Evolutionary conservation across 768 basidiomycete species (phyloP).

Genomic region (Agaricus blazei): DNA sequence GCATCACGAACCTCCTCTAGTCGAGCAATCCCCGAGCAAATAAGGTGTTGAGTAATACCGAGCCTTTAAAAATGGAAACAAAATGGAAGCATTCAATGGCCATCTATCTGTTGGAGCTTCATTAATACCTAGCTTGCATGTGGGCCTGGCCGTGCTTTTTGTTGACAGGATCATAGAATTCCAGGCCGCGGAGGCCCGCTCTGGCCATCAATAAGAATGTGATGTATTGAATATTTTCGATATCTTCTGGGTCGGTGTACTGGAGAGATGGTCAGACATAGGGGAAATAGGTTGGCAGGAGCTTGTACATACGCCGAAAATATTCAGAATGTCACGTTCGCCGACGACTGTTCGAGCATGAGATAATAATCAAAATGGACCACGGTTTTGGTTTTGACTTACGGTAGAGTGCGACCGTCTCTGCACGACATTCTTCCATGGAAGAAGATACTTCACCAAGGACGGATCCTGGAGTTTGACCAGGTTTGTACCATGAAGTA

Average conservation of each 20-base stretch:
- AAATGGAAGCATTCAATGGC: too few species aligned
- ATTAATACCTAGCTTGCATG: slow-evolving; percentile 75
- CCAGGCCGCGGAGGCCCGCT: slow-evolving; percentile 70
- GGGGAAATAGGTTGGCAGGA: background rate
- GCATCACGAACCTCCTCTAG: slow-evolving; percentile 63
- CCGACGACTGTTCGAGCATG: slow-evolving; percentile 48
- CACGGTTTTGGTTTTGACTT: slow-evolving; percentile 21
- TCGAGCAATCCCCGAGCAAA: slow-evolving; percentile 61
- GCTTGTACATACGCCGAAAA: slow-evolving; percentile 60
- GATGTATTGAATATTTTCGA: slow-evolving; percentile 76
- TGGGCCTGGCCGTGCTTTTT: slow-evolving; percentile 86
- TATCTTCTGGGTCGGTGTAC: slow-evolving; percentile 63
- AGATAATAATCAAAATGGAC: background rate
- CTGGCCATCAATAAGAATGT: slow-evolving; percentile 87
- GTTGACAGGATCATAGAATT: slow-evolving; percentile 77
- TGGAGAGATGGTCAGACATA: slow-evolving; percentile 20
- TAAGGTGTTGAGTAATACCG: slow-evolving; percentile 79
- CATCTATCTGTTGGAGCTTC: slow-evolving; percentile 14
- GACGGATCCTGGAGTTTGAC: slow-evolving; percentile 78
- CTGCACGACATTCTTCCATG: slow-evolving; percentile 91
- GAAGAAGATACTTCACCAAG: slow-evolving; percentile 87
- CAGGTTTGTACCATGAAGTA: slow-evolving; percentile 83
- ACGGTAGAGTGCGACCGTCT: slow-evolving; percentile 81
- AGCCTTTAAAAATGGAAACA: slow-evolving; percentile 37
- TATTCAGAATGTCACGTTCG: slow-evolving; percentile 70